phyloP scores from a whole-genome alignment of 306 rosid genomes.

The Cucumis cinereus region DNA sequence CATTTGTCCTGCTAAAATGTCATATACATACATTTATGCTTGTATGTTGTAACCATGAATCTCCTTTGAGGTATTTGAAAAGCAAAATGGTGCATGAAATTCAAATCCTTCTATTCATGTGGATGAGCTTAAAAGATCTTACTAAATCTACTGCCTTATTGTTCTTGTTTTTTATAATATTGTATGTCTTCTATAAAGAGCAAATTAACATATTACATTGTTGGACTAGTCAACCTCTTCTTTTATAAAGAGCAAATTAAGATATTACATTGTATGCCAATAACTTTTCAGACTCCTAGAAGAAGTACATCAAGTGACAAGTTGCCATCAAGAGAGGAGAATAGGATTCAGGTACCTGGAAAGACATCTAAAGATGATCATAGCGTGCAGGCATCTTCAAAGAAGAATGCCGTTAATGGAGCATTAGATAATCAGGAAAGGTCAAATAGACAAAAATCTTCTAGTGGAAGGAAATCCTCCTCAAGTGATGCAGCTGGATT shows the following conservation, averaged over 20 bases:
- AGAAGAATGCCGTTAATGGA: slow-evolving; percentile 48
- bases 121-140: background rate
- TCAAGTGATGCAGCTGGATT: slow-evolving; percentile 43
- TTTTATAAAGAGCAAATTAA: background rate
- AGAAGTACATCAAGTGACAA: slow-evolving; percentile 66
- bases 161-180: background rate
- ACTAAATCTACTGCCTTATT: background rate
- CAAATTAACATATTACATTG: background rate
- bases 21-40: background rate
- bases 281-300: slow-evolving; percentile 54
- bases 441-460: slow-evolving; percentile 35
- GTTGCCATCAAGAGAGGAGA: slow-evolving; percentile 52
- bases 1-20: background rate
- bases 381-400: slow-evolving; percentile 34
- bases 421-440: slow-evolving; percentile 41
- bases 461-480: slow-evolving; percentile 55
- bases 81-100: background rate
- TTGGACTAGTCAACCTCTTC: background rate
- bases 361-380: slow-evolving; percentile 55
- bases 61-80: background rate
- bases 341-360: slow-evolving; percentile 29
- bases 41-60: background rate
- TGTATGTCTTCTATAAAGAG: background rate
- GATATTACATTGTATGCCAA: background rate
- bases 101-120: background rate